Evolutionary conservation across 257 asterid species (phyloP), one percentile per base, ranked within the genome.

Genomic region (Lavandula angustifolia): DNA sequence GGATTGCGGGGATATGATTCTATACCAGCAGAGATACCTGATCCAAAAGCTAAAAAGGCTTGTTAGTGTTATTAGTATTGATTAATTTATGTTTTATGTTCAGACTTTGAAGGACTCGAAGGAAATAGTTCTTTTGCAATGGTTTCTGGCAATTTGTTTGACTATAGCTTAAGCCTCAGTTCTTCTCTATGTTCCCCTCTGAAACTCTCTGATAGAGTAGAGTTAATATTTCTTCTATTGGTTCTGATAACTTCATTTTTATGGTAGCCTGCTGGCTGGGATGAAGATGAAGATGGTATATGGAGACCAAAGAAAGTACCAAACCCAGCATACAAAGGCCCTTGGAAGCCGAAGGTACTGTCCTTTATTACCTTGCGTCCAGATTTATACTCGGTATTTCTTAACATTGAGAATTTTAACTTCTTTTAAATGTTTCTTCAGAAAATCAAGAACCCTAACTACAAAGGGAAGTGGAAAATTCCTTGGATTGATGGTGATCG

Each of bases 401-500:
- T 38, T 8, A n/a, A 31, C 41, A 12, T 50, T 63, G 34, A 22
- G 52, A 51, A 17, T 49, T 37, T 40, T 50, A 51, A 51, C 60
- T 6, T 37, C 22, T 31, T 37, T 37, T 22, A 7, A 9, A 17
- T 35, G 32, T 6, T 64, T 29, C 51, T 46, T 29, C 83, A 88
- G 98, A 86, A 66, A 79, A 86, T 88, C 76, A 91, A 91, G 84
- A 91, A 91, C 68, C 98, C 98, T 22, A 84, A 88, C 67, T 91
- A 91, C 69, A 84, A 88, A 82, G 98, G 98, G 62, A 88, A 91
- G 79, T 91, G 98, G 98, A 91, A 77, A 84, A 82, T 79, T 57
- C 95, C 96, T 42, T 88, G 91, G 94, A 80, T 91, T 58, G 98
- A 91, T n/a, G n/a, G n/a, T n/a, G n/a, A n/a, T n/a, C n/a, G n/a